phyloP scores from a whole-genome alignment of 148 eudicot genomes.

The Fallopia convolvulus region DNA sequence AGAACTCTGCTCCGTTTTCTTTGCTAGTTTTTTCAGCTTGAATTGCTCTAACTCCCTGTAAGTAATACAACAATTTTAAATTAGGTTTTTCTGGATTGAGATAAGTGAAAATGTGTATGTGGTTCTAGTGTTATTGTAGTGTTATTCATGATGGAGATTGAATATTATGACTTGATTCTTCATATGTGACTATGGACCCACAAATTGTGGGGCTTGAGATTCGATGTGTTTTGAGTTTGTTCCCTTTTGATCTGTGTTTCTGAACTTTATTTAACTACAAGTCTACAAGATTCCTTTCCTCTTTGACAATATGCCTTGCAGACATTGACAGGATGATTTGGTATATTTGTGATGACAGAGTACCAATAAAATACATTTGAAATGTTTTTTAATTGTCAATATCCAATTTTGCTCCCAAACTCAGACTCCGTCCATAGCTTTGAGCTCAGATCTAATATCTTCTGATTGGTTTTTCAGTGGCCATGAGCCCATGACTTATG shows the following conservation, averaged over 20 bases:
- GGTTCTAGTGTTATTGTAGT: not conserved
- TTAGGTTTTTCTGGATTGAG: not conserved
- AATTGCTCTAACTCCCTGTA: not conserved
- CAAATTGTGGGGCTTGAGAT: not conserved
- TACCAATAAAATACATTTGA: not conserved
- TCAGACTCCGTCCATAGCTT: not conserved
- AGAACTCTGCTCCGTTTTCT: not conserved
- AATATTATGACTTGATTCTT: not conserved
- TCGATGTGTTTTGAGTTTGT: not conserved
- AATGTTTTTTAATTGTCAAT: not conserved
- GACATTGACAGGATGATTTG: not conserved
- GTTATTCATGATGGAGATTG: not conserved
- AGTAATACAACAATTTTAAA: not conserved
- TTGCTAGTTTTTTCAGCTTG: not conserved
- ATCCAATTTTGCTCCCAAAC: not conserved
- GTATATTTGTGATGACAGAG: not conserved
- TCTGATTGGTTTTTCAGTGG: not conserved
- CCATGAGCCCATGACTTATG: not conserved
- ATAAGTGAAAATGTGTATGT: not conserved
- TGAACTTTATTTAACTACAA: not conserved
- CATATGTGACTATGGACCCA: not conserved
- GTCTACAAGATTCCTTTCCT: not conserved
- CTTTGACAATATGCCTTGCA: not conserved
- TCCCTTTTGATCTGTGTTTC: not conserved
- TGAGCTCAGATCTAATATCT: not conserved